A percentile compares a stretch with the other conserved stretches of the same genome.
These are phyloP conservation scores for Diaporthe sp. DNA, from an alignment of 2,329 filamentous ascomycete species.

Conservation along the genomic window DNA sequence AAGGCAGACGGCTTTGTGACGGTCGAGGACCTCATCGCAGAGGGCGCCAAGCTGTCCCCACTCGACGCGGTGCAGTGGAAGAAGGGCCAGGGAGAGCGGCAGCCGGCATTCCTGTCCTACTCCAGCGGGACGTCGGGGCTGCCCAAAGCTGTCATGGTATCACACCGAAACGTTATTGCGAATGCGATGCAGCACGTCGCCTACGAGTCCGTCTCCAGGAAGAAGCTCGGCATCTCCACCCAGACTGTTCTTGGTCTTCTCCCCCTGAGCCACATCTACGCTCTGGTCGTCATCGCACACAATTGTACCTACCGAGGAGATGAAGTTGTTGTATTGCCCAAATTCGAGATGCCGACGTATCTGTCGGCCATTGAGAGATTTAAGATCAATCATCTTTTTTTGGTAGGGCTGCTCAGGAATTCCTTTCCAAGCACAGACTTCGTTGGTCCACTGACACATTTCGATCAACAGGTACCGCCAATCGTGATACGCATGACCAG, in stretches of 20 bases:
- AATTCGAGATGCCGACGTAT: constrained; percentile 77
- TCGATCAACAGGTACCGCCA: constrained; percentile 73
- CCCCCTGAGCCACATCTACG: constrained; percentile 87
- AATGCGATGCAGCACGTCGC: constrained; percentile 76
- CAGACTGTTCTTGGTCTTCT: constrained; percentile 75
- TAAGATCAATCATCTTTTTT: constrained; percentile 74
- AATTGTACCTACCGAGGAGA: constrained; percentile 78
- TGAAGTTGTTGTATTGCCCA: constrained; percentile 76
- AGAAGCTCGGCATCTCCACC: constrained; percentile 53
- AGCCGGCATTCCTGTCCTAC: constrained; percentile 83
- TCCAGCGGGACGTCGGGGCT: constrained; percentile 85
- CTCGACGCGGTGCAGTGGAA: constrained; percentile 71
- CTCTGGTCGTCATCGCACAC: constrained; percentile 78
- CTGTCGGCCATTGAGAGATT: constrained; percentile 75
- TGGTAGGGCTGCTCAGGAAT: constrained; percentile 60
- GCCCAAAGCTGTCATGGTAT: constrained; percentile 90
- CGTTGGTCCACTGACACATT: constrained; percentile 7
- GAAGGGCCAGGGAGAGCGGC: constrained; percentile 74
- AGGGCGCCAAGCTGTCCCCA: constrained; percentile 68
- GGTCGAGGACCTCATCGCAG: constrained; percentile 73
- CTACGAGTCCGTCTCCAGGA: constrained; percentile 57
- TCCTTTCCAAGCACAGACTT: neutral
- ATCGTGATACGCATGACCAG: constrained; percentile 85
- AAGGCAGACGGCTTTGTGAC: constrained; percentile 70
- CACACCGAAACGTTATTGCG: constrained; percentile 82